Percentiles rank a stretch among this genome's conserved stretches.
These are phyloP conservation scores for Tetrahymena borealis DNA, from an alignment of 73 alveolate genomes.

Conservation along the genomic window DNA sequence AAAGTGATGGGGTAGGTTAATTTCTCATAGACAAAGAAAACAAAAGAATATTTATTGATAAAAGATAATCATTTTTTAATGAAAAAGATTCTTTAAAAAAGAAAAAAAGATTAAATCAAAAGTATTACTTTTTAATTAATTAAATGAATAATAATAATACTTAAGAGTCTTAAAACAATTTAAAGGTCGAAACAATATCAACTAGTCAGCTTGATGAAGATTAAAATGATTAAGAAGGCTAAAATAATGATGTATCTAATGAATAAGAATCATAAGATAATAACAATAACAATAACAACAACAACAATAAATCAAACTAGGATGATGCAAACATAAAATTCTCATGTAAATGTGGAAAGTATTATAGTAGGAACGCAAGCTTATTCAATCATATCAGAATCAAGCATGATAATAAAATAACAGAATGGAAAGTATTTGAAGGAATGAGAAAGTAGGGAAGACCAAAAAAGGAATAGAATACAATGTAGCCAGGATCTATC, in stretches of 20 bases:
- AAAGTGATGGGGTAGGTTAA: no score
- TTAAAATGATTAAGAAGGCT: not conserved
- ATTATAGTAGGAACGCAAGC: not conserved
- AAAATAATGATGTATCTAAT: not conserved
- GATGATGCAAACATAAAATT: not conserved
- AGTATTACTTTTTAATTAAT: not conserved
- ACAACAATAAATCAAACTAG: not conserved
- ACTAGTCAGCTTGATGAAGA: not conserved
- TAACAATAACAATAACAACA: not conserved
- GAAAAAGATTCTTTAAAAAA: no score
- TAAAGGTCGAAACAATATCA: not conserved
- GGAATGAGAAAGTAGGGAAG: not conserved
- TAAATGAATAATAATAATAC: not conserved
- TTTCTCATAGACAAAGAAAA: no score
- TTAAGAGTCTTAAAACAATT: not conserved
- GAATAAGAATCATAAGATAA: not conserved
- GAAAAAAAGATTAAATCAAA: not conserved
- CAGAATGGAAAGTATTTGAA: not conserved
- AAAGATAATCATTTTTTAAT: no score
- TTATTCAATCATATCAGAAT: not conserved
- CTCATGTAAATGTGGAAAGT: not conserved
- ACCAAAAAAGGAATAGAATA: not conserved
- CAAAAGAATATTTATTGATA: no score
- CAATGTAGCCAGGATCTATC: not conserved
- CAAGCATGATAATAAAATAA: not conserved